Evolutionary conservation across 2,329 filamentous ascomycete species (phyloP), one percentile per base, ranked within the genome.

Genomic region (Aspergillus vadensis): DNA sequence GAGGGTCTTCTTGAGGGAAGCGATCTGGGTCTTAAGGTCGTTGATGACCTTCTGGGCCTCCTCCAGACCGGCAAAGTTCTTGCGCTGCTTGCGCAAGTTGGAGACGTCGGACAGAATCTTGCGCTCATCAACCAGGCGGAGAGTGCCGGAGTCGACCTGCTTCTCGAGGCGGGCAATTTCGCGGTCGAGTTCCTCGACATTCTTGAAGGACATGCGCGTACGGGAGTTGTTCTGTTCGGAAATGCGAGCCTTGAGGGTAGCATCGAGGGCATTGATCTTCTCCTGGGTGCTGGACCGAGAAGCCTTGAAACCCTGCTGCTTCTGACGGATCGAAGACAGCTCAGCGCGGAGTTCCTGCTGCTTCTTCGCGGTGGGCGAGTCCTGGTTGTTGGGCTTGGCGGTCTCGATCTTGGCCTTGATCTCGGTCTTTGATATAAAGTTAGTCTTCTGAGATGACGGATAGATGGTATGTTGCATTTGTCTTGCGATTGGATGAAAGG

Each of bases 81-180:
- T 98, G 81, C 91, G 91, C 72, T 90, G 86, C 83, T 96, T 96
- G 78, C 90, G 89, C 67, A 98, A 82, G 75, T 81, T 89, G 52
- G 90, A 91, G 70, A 97, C 89, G 71, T 97, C 92, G 54, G 85
- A 81, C 19, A 98, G 84, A 8, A 91, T 88, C 85, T 97, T 98
- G 84, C 92, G 96, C 86, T 98, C 95, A 70, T 99, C 95, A 10
- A 98, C 95, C 55, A 99, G 83, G 81, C 93, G 96, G 90, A 99
- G 93, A 76, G 86, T 90, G 66, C 94, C 94, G 38, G 88, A 86
- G 76, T 96, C 91, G 69, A 98, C 92, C 76, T 94, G 86, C 78
- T 89, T 89, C 67, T 97, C 91, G 57, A 97, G 87, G 55, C 83
- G 83, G 62, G 86, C 85, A 70, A 98, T 95, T 78, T 95, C 87